Conservation (phyloP, 306 rosid genomes). For the Casuarina glauca region DNA sequence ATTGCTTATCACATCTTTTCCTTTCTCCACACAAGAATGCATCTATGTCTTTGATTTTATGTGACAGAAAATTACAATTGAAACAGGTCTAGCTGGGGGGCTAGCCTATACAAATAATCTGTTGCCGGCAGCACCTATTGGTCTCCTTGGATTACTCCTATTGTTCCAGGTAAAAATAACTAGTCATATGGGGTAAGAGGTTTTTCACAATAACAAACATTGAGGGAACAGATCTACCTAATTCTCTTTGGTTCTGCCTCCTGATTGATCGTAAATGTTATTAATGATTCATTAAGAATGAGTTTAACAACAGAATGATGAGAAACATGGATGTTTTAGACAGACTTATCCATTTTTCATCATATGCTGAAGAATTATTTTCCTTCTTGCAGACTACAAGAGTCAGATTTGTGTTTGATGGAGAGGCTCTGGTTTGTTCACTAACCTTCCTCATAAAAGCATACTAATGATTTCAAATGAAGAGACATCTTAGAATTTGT, state of each 20-base stretch:
- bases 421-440: slow-evolving; percentile 77
- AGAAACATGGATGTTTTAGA: background rate
- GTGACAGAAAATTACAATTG: slow-evolving; percentile 17
- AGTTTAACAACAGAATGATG: background rate
- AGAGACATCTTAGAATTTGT: background rate
- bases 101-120: slow-evolving; percentile 74
- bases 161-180: slow-evolving; percentile 71
- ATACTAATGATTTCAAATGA: background rate
- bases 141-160: slow-evolving; percentile 88
- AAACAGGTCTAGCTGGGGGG: slow-evolving; percentile 81
- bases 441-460: slow-evolving; percentile 27
- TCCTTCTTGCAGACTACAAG: slow-evolving; percentile 65
- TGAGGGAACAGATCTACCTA: background rate
- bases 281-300: background rate
- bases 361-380: background rate
- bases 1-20: background rate
- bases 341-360: background rate
- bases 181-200: background rate
- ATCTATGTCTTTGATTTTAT: slow-evolving; percentile 1
- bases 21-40: slow-evolving; percentile 11
- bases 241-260: background rate
- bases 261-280: background rate
- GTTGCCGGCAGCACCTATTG: slow-evolving; percentile 72
- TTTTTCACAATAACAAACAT: slow-evolving; percentile 3
- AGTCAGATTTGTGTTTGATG: slow-evolving; percentile 85